phyloP scores from a whole-genome alignment of 2,329 filamentous ascomycete genomes.

The Verticillium isaacii region DNA sequence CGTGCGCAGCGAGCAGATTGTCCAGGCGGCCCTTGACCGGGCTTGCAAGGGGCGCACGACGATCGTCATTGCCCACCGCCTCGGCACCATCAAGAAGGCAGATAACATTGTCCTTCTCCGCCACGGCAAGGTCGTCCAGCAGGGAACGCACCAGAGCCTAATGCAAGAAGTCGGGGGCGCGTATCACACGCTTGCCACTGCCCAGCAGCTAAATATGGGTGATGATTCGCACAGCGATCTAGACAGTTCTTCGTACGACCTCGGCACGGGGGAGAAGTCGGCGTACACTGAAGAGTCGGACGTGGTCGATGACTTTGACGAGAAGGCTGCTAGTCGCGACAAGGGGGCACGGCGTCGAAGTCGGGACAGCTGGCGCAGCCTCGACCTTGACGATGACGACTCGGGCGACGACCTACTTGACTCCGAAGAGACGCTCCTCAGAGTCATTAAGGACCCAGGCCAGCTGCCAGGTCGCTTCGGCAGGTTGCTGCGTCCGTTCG shows the following conservation, averaged over 20 bases:
- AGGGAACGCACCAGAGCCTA: conserved; percentile 17
- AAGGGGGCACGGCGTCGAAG: background rate
- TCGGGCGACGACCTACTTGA: background rate
- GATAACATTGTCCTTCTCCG: conserved; percentile 36
- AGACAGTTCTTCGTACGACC: background rate
- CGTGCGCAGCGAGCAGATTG: conserved; percentile 29
- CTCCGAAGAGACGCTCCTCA: background rate
- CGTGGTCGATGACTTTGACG: background rate
- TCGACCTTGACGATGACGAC: background rate
- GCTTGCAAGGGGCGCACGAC: conserved; percentile 13
- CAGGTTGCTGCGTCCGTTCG: conserved; percentile 1
- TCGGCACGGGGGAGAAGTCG: background rate
- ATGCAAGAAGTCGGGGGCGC: conserved; percentile 10
- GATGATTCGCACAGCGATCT: background rate
- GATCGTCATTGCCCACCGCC: conserved; percentile 18
- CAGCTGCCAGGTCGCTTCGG: background rate
- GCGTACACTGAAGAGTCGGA: background rate
- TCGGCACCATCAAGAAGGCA: conserved; percentile 26
- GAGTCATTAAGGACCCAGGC: background rate
- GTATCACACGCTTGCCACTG: conserved; percentile 17
- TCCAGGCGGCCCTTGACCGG: conserved; percentile 25
- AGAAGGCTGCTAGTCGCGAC: background rate
- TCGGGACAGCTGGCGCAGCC: background rate
- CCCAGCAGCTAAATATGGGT: conserved; percentile 12
- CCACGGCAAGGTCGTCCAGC: conserved; percentile 35